A percentile compares a stretch with the other conserved stretches of the same genome.
phyloP scores from a whole-genome alignment of 495 filamentous ascomycete species.

The Aspergillus cavernicola region DNA sequence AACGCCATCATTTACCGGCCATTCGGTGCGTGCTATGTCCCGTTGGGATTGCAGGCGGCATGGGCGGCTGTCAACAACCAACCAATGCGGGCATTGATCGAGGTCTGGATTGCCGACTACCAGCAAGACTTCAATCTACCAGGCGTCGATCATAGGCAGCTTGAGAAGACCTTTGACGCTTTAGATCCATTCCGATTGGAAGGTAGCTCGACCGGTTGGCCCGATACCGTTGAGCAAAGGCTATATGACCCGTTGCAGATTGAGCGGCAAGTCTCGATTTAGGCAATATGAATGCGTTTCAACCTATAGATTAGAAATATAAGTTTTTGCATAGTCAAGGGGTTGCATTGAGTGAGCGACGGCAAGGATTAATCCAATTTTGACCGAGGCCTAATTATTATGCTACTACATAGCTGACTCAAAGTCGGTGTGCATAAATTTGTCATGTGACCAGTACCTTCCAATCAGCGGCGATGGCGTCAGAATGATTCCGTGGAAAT shows the following conservation, averaged over 20 bases:
- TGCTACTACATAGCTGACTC: background rate
- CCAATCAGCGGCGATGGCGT: no score
- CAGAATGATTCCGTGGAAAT: background rate
- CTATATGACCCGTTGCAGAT: no score
- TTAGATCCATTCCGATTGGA: background rate
- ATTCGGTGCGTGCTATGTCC: slow-evolving; percentile 31
- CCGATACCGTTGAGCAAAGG: no score
- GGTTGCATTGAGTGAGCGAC: no score
- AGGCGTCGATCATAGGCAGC: background rate
- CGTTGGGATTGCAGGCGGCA: slow-evolving; percentile 26
- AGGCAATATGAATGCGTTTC: no score
- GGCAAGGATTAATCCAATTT: no score
- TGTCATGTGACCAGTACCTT: background rate
- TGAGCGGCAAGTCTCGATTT: no score
- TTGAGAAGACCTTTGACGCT: background rate
- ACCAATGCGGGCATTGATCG: slow-evolving; percentile 11
- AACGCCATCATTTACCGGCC: slow-evolving; percentile 27
- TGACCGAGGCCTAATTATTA: no score
- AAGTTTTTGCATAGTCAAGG: no score
- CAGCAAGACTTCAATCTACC: slow-evolving; percentile 23
- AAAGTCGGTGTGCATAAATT: no score
- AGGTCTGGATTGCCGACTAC: slow-evolving; percentile 24
- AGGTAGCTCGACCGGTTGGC: no score
- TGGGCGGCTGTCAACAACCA: slow-evolving; percentile 26
- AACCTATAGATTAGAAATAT: no score